Conservation (phyloP, 306 rosid genomes). For the Prunus mume region DNA sequence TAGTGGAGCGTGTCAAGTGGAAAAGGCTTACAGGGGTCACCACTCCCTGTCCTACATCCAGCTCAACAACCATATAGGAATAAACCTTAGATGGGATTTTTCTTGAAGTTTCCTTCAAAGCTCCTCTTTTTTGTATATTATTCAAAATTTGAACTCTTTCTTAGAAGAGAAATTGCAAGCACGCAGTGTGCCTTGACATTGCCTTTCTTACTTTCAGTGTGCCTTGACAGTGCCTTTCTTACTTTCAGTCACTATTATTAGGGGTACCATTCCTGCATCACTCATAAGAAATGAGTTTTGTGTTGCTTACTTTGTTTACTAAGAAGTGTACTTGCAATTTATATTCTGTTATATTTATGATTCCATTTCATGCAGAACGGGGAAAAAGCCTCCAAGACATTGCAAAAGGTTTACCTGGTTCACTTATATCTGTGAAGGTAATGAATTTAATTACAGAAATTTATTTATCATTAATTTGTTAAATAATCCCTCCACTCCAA, state of each 20-base stretch:
- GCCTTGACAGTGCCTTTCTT: background rate
- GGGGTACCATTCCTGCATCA: background rate
- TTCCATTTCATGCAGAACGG: conserved; percentile 52
- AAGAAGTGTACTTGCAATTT: background rate
- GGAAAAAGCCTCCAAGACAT: conserved; percentile 58
- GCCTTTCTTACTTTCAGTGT: background rate
- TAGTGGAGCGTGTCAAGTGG: no score
- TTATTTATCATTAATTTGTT: background rate
- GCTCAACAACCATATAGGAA: background rate
- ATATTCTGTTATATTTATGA: background rate
- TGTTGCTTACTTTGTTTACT: background rate
- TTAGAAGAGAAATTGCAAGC: background rate
- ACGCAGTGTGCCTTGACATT: background rate
- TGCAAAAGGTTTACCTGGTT: conserved; percentile 55
- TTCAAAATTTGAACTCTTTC: background rate
- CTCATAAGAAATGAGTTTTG: background rate
- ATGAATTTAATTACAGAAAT: conserved; percentile 14
- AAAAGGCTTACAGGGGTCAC: no score
- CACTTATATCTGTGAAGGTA: conserved; percentile 66
- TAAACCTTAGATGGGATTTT: background rate
- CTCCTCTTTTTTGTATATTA: background rate
- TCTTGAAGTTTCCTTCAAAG: background rate
- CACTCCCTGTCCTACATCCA: no score
- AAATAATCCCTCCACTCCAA: background rate
- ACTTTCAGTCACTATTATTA: background rate